Evolutionary conservation across 2,329 filamentous ascomycete genomes (phyloP), one percentile per base, ranked within the genome.

Genomic region (Trichoderma lentiforme): DNA sequence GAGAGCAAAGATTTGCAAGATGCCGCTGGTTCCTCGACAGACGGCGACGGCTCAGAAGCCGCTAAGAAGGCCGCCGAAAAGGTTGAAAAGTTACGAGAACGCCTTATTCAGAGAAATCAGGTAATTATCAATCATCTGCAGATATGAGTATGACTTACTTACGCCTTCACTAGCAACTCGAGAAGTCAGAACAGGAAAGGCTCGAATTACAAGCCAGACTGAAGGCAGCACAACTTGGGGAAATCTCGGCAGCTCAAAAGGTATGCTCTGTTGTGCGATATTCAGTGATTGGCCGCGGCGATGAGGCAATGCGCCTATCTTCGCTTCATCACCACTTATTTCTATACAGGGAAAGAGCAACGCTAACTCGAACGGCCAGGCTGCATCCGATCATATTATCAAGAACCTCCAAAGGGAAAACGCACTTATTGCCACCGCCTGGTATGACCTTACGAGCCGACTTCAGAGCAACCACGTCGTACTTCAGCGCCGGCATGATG

Each of bases 381-480:
- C 85, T 57, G 83, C 85, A 70, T 81, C 81, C 74, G 87, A 89
- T 61, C 83, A 87, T 77, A 82, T 85, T 65, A 87, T 93, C 77
- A 89, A 89, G 75, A 92, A 91, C 76, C 87, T 97, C 72, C 88
- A 92, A 79, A 89, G 92, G 76, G 93, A 97, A 81, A 94, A 93
- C 80, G 87, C 87, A 51, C 86, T 96, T 78, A 93, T 97, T 77
- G 86, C 91, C 30, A 92, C 90, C n/a, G 93, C 93, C 2, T 97
- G 93, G 93, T 95, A 95, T 82, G 93, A 95, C 80, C 87, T 96
- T 77, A 90, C 91, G 30, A 91, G 87, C 78, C 87, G 93, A 66
- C 82, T 97, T 76, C 93, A 96, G 82, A 94, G 92, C 83, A 95
- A 95, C 80, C 92, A 93, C 74, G 91, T 95, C 56, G 89, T 93